Evolutionary conservation across 1,139 yeast genomes (phyloP), one percentile per base, ranked within the genome.

Genomic region (Hemisphaericaspora xylofermentans): DNA sequence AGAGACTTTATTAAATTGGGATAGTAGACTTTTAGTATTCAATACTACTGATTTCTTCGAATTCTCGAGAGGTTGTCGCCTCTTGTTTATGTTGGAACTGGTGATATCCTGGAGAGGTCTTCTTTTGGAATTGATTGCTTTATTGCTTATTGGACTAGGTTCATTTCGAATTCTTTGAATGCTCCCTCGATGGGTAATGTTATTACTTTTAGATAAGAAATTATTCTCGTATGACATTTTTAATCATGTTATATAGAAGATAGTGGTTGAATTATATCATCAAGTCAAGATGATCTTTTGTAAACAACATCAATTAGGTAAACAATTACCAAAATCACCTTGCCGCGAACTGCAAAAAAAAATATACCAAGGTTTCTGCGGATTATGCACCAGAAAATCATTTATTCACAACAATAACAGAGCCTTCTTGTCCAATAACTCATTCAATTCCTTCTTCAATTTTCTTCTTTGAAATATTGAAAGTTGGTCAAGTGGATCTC

Each of bases 71-170:
- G 3, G 32, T 32, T 35, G 32, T 38, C 28, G 30, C 18, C 26
- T 31, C 17, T 22, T 38, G 17, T 31, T 32, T 40, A 26, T 26
- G 33, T 14, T 32, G 13, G 36, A 24, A 9, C 34, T 13, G 8
- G 38, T 24, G 22, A 31, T 37, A 17, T 31, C 34, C 16, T 28
- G 18, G 2, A 35, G 22, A 29, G 39, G 31, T 33, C 26, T 33
- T 8, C 33, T 29, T 21, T 27, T 29, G 4, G 33, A n/a, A 9
- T 29, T 10, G 22, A 16, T 10, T 29, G 29, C 16, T 24, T 24
- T 24, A 24, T 24, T 24, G 10, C 10, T 24, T n/a, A n/a, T n/a
- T n/a, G n/a, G n/a, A 24, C 4, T 12, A 8, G 7, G 4, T 7
- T 8, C 22, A 10, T 29, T 29, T 17, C 13, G 6, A 7, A 16